A percentile compares a stretch with the other conserved stretches of the same genome.
These are phyloP conservation scores for Magnolia changhungtana DNA, from an alignment of 164 flowering plant species.

Conservation along the genomic window DNA sequence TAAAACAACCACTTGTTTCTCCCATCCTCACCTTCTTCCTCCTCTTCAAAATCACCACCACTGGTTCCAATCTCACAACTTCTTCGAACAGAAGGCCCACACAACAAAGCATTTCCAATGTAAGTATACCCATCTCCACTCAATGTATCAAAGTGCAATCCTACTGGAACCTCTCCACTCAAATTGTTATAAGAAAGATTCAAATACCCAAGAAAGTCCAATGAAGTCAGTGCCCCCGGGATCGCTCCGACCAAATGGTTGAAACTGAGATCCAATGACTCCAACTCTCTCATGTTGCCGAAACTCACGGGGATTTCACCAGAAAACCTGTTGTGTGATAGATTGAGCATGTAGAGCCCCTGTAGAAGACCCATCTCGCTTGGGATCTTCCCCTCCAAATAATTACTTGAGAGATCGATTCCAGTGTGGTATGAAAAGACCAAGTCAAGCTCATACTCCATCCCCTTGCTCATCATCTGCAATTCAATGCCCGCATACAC, in stretches of 20 bases:
- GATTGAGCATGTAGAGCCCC: conserved; percentile 20
- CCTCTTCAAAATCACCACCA: no score
- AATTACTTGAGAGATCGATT: conserved; percentile 20
- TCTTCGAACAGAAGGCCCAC: no score
- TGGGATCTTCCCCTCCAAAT: not conserved
- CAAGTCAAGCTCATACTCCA: not conserved
- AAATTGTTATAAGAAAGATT: conserved; percentile 9
- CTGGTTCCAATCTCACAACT: no score
- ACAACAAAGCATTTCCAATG: no score
- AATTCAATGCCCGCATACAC: conserved; percentile 10
- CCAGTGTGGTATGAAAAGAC: conserved; percentile 15
- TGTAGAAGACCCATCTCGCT: conserved; percentile 13
- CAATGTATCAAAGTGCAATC: no score
- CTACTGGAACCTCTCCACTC: no score
- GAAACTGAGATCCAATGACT: conserved; percentile 20
- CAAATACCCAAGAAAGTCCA: conserved; percentile 14
- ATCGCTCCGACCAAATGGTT: conserved; percentile 16
- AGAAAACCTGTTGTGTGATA: conserved; percentile 17
- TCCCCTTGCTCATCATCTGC: conserved; percentile 15
- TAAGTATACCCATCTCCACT: no score
- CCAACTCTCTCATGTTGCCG: conserved; percentile 17
- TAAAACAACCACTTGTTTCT: no score
- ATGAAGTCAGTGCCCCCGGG: conserved; percentile 13
- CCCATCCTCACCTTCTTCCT: no score
- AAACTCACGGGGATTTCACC: conserved; percentile 16